Conservation (phyloP, 148 eudicot genomes). For the Amaranthus hypochondriacus region DNA sequence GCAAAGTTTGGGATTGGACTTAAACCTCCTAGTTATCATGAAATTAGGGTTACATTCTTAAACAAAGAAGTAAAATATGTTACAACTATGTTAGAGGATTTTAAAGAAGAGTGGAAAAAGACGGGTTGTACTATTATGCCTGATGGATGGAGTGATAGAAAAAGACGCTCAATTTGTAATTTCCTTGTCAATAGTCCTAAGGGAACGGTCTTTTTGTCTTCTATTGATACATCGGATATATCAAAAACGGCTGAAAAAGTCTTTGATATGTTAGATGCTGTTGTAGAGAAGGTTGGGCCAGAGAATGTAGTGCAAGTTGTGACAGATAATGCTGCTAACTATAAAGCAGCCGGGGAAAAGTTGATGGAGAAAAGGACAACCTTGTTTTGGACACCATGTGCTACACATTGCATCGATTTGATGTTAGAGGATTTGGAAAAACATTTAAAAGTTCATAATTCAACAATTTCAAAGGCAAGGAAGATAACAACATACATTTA, state of each 20-base stretch:
- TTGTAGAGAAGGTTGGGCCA: slow-evolving; percentile 15
- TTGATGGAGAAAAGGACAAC: slow-evolving; percentile 13
- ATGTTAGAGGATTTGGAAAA: not conserved
- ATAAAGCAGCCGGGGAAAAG: slow-evolving; percentile 16
- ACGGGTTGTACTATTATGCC: slow-evolving; percentile 6
- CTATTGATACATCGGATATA: slow-evolving; percentile 15
- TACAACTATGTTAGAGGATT: not conserved
- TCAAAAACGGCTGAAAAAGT: slow-evolving; percentile 11
- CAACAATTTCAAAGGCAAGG: not conserved
- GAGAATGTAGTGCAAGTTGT: not conserved
- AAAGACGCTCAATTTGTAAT: not conserved
- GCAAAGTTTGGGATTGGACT: not conserved
- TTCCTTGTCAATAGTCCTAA: slow-evolving; percentile 7
- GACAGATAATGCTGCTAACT: slow-evolving; percentile 19
- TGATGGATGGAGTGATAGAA: slow-evolving; percentile 4
- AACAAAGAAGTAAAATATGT: not conserved
- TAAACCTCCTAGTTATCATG: not conserved
- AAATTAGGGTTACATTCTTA: slow-evolving; percentile 3
- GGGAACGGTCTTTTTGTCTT: slow-evolving; percentile 10
- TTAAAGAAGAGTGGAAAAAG: not conserved
- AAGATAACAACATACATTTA: slow-evolving; percentile 7
- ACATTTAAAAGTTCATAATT: not conserved
- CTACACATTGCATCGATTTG: not conserved
- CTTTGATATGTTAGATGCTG: slow-evolving; percentile 6
- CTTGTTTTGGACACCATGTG: not conserved